Conservation (phyloP, 306 rosid species). For the Vigna reflexopilosa region DNA sequence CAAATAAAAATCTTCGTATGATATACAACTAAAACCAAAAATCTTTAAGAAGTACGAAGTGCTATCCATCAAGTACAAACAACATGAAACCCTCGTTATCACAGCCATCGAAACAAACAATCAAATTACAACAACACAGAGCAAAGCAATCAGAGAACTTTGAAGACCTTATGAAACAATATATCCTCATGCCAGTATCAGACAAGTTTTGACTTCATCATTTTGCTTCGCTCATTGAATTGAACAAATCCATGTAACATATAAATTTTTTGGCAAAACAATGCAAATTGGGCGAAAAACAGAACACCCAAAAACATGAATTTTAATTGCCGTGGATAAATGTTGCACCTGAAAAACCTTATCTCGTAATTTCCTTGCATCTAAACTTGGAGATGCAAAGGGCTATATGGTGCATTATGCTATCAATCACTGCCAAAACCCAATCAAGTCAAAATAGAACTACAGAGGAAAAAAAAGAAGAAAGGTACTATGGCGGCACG, state of each 20-base stretch:
- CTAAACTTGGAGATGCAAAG: slow-evolving; percentile 54
- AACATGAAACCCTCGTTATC: not conserved
- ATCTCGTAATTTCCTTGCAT: slow-evolving; percentile 60
- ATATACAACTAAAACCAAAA: not conserved
- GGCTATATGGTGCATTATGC: slow-evolving; percentile 54
- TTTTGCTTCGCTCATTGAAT: slow-evolving; percentile 47
- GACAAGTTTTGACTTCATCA: slow-evolving; percentile 48
- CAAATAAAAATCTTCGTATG: too few species aligned
- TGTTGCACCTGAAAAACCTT: slow-evolving; percentile 57
- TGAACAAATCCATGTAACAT: not conserved
- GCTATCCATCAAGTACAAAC: not conserved
- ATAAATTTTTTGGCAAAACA: slow-evolving; percentile 35
- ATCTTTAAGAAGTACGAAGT: not conserved
- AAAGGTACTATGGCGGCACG: not conserved
- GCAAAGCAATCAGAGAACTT: slow-evolving; percentile 65
- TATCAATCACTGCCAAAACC: not conserved
- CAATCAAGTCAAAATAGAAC: not conserved
- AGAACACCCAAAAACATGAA: slow-evolving; percentile 24
- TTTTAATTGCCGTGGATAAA: slow-evolving; percentile 42
- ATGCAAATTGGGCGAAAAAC: not conserved
- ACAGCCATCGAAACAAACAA: not conserved
- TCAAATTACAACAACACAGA: not conserved
- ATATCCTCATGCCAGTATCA: slow-evolving; percentile 47
- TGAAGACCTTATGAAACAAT: slow-evolving; percentile 46
- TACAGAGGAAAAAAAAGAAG: not conserved